Evolutionary conservation across 345 rosid species (phyloP).

Genomic region (Litchi chinensis): DNA sequence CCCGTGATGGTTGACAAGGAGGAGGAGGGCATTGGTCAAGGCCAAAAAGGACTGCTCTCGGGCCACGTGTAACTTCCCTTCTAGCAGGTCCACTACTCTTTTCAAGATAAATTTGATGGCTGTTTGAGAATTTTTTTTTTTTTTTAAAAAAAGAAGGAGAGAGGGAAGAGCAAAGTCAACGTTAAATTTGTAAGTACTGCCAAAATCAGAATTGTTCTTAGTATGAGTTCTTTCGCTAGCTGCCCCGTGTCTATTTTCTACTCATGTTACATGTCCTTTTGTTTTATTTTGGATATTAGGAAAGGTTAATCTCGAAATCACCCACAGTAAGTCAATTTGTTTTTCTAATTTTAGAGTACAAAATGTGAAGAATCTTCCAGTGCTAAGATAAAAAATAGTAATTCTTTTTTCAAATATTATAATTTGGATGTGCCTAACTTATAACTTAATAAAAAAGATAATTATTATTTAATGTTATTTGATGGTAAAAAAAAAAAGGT

Average conservation of each 20-base stretch:
- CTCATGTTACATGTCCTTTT: neutral
- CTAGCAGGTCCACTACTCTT: neutral
- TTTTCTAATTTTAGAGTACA: too few relatives aligned
- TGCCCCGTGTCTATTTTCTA: neutral
- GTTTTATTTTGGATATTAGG: neutral
- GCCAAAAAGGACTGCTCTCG: neutral
- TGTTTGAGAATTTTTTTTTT: too few relatives aligned
- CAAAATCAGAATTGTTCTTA: neutral
- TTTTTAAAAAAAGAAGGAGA: too few relatives aligned
- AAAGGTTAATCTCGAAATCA: too few relatives aligned
- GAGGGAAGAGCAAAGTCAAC: neutral
- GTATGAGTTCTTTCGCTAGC: neutral
- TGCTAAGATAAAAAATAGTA: too few relatives aligned
- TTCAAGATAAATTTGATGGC: neutral
- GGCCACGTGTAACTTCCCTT: neutral
- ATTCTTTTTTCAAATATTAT: too few relatives aligned
- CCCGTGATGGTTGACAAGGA: slow-evolving; percentile 1
- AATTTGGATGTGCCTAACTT: too few relatives aligned
- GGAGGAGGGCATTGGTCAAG: neutral
- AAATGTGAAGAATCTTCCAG: too few relatives aligned
- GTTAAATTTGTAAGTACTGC: neutral
- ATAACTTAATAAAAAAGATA: too few relatives aligned
- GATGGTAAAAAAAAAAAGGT: too few relatives aligned
- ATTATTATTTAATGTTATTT: too few relatives aligned
- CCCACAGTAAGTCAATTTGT: too few relatives aligned